phyloP scores from a whole-genome alignment of 129 eudicot genomes.

The Lactuca saligna region DNA sequence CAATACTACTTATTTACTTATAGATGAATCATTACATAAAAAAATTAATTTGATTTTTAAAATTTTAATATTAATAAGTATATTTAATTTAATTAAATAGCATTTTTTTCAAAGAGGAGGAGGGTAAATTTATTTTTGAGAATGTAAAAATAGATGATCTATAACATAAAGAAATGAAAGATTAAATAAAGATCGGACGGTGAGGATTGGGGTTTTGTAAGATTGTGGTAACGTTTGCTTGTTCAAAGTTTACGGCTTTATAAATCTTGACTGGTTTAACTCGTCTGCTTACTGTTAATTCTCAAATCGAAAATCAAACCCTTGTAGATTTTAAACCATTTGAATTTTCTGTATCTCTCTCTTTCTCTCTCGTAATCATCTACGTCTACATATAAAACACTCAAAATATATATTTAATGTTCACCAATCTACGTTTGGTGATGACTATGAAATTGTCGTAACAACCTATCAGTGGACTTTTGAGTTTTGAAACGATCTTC shows the following conservation, averaged over 20 bases:
- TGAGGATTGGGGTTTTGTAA: constrained; percentile 18
- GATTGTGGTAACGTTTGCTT: constrained; percentile 28
- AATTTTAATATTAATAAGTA: neutral
- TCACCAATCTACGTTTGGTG: constrained; percentile 9
- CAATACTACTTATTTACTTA: no score
- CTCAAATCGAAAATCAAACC: constrained; percentile 4
- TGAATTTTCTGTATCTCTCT: neutral
- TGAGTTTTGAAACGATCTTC: constrained; percentile 18
- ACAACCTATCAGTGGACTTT: constrained; percentile 23
- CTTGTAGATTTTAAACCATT: neutral
- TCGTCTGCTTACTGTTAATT: constrained; percentile 7
- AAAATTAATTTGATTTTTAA: no score
- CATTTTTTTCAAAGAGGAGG: neutral
- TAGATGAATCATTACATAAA: neutral
- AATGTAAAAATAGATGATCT: constrained; percentile 24
- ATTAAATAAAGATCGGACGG: constrained; percentile 19
- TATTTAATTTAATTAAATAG: no score
- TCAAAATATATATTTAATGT: neutral
- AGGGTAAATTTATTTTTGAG: neutral
- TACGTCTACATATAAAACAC: neutral
- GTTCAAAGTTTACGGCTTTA: constrained; percentile 40
- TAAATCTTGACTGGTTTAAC: constrained; percentile 25
- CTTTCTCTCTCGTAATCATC: constrained; percentile 19
- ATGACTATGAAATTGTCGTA: constrained; percentile 28
- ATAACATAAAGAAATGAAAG: constrained; percentile 11